phyloP scores from a whole-genome alignment of 371 early-diverging fungal genomes.

The Mucor irregularis region DNA sequence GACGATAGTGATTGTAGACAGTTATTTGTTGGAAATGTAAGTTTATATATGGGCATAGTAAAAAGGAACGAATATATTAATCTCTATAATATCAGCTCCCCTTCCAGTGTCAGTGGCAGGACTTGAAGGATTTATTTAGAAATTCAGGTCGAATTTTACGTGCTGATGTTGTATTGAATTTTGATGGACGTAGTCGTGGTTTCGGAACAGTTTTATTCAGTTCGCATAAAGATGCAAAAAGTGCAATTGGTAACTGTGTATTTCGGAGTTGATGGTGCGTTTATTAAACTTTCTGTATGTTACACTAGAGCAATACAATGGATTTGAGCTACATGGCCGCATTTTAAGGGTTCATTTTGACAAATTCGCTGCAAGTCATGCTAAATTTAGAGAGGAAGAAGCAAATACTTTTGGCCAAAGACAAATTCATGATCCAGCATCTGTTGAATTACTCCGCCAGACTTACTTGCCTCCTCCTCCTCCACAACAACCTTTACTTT shows the following conservation, averaged over 20 bases:
- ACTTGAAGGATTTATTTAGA: conserved; percentile 77
- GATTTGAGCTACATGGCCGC: conserved; percentile 73
- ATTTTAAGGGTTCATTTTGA: conserved; percentile 63
- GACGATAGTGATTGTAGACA: conserved; percentile 23
- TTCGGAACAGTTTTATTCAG: conserved; percentile 73
- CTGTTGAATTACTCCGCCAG: conserved; percentile 7
- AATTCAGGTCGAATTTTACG: conserved; percentile 66
- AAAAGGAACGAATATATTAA: not conserved
- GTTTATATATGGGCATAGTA: conserved; percentile 6
- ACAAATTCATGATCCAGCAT: conserved; percentile 1
- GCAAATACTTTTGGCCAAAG: not conserved
- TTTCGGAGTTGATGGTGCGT: not conserved
- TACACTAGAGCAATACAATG: conserved; percentile 53
- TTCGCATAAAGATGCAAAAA: conserved; percentile 65
- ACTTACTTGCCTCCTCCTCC: conserved; percentile 1
- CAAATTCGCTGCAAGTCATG: conserved; percentile 14
- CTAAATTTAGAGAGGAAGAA: conserved; percentile 4
- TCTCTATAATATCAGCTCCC: conserved; percentile 54
- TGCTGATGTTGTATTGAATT: conserved; percentile 69
- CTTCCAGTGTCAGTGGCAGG: conserved; percentile 74
- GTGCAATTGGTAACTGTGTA: conserved; percentile 60
- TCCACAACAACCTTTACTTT: too few relatives aligned
- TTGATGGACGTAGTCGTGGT: conserved; percentile 61
- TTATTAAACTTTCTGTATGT: not conserved
- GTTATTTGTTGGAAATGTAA: conserved; percentile 70